Conservation (phyloP, 257 asterid species). For the Apocynum venetum region DNA sequence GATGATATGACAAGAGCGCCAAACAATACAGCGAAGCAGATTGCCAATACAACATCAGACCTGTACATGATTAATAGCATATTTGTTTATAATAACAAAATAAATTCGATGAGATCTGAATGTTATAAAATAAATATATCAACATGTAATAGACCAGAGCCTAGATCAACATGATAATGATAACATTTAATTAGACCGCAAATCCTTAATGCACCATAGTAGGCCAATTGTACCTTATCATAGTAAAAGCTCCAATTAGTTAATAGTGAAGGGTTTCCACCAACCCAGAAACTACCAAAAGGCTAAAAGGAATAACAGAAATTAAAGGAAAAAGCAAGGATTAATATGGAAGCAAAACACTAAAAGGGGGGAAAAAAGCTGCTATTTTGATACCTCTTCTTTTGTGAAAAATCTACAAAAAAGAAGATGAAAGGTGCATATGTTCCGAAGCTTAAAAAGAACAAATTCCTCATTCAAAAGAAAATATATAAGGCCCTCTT, state of each 20-base stretch:
- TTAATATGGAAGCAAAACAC: background rate
- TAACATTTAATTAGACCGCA: background rate
- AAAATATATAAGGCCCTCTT: background rate
- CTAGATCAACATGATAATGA: background rate
- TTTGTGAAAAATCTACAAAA: background rate
- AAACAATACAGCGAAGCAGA: conserved; percentile 44
- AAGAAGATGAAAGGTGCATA: background rate
- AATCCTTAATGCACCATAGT: background rate
- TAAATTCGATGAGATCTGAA: background rate
- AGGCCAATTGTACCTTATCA: background rate
- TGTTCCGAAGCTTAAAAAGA: background rate
- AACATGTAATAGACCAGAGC: background rate
- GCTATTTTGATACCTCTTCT: background rate
- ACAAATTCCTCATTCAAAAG: background rate
- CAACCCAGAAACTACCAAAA: background rate
- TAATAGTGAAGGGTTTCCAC: conserved; percentile 2
- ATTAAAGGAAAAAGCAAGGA: background rate
- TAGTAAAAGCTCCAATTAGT: background rate
- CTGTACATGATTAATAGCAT: conserved; percentile 30
- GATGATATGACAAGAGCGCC: conserved; percentile 49
- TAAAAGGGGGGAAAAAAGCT: background rate
- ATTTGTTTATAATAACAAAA: background rate
- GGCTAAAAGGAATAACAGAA: background rate
- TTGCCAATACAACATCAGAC: conserved; percentile 60
- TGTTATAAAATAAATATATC: background rate